Base-by-base conservation (phyloP, 179 eudicot species). In the Corrigiola litoralis region DNA sequence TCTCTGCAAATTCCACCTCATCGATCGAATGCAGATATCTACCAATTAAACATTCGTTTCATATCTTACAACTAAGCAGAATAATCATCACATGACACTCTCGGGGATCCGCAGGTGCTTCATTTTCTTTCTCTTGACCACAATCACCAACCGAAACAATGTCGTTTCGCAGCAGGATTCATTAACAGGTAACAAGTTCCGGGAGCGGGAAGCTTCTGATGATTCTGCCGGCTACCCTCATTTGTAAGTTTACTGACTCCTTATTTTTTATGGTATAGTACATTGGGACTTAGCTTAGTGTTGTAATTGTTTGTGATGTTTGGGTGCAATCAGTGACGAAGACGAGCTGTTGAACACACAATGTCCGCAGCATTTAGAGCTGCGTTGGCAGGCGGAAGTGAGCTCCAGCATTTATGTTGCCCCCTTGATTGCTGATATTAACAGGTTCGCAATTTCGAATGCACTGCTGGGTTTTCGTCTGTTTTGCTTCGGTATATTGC, bases 381-480 rank as follows among this genome's bases (percentile, higher is more conserved):
- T 95, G 54, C 83, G 99, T 61, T 91, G 97, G 99, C 96, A 95
- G 68, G 79, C 95, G 9, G 99, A 94, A 94, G 99, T 94, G 31
- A 90, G 96, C 77, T 94, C 99, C 50, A 94, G 99, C 80, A 78
- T 94, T 62, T 94, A 88, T 66, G 97, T 97, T 14, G 69, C 96
- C 18, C 99, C 99, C 2, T 81, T 94, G 64, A 80, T 94, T 63
- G 99, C 99, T 23, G 99, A 94, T 78, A 85, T 94, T 65, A 88
- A 94, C 87, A 88, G 99, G 99, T 94, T 57, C 0, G 37, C 37
- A 16, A 18, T 36, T 41, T 52, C 25, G 24, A 8, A 2, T 48
- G 14, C 5, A 16, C 38, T 40, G 50, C 23, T 16, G 5, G 4
- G 10, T 41, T 32, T n/a, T 33, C 11, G 9, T 38, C 13, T 16